Percentiles rank a stretch among this genome's conserved stretches.
phyloP scores from a whole-genome alignment of 768 basidiomycete genomes.

The Fomitopsis serialis region DNA sequence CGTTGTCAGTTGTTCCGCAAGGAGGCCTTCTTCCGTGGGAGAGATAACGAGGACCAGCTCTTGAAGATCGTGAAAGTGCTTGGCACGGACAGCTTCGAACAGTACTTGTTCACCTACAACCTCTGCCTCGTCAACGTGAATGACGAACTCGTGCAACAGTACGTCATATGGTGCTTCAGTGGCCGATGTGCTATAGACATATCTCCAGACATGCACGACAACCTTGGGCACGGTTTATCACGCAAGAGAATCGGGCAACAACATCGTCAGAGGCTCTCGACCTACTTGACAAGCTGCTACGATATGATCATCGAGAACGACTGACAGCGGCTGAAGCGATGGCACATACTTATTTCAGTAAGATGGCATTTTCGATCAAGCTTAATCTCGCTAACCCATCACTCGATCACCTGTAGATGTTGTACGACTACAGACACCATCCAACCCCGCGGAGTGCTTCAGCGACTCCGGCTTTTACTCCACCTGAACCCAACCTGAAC shows the following conservation, averaged over 20 bases:
- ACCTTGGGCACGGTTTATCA: constrained; percentile 92
- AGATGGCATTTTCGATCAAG: not conserved
- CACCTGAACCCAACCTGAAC: constrained; percentile 17
- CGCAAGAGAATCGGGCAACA: constrained; percentile 88
- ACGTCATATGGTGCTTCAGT: constrained; percentile 9
- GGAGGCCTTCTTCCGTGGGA: constrained; percentile 99
- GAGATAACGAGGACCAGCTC: constrained; percentile 97
- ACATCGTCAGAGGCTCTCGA: constrained; percentile 94
- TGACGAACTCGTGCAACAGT: constrained; percentile 87
- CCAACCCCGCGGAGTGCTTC: constrained; percentile 23
- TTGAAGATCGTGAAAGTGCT: constrained; percentile 97
- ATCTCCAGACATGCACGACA: constrained; percentile 77
- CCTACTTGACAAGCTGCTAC: constrained; percentile 89
- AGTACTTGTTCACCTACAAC: constrained; percentile 88
- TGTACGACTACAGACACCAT: constrained; percentile 23
- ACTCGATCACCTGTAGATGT: constrained; percentile 11
- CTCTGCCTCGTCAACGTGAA: constrained; percentile 92
- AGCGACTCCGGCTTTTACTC: constrained; percentile 29
- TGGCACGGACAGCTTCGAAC: constrained; percentile 90
- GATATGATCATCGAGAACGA: constrained; percentile 95
- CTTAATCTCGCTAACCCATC: too few species aligned
- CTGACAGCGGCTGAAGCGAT: constrained; percentile 92
- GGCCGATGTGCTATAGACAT: not conserved
- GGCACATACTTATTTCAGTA: constrained; percentile 86
- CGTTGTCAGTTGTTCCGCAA: constrained; percentile 85